Percentiles rank a stretch among this genome's conserved stretches.
Evolutionary conservation across 2,329 filamentous ascomycete genomes (phyloP).

Genomic region (Pseudonectria buxi): DNA sequence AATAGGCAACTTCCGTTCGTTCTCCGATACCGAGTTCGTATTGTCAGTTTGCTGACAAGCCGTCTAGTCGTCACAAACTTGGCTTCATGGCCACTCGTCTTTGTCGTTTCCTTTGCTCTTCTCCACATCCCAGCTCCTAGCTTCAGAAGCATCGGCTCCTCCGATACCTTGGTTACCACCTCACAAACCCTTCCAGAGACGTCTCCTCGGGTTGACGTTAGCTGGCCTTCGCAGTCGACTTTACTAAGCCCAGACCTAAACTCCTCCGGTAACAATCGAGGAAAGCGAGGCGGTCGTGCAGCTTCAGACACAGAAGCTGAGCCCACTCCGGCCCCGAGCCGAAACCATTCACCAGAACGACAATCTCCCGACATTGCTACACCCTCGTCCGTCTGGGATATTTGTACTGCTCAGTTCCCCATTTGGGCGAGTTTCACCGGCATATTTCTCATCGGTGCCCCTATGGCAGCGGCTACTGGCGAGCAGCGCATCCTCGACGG

Average conservation of each 20-base stretch:
- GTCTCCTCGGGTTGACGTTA: conserved; percentile 8
- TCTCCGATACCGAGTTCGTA: too few relatives aligned
- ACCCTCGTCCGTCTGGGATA: conserved; percentile 5
- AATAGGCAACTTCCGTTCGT: conserved; percentile 38
- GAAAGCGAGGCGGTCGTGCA: conserved; percentile 3
- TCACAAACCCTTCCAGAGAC: conserved; percentile 1
- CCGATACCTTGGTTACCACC: too few relatives aligned
- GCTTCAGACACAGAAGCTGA: conserved; percentile 2
- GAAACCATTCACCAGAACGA: conserved; percentile 6
- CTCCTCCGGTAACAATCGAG: not conserved
- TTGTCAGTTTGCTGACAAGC: not conserved
- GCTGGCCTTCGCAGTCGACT: conserved; percentile 16
- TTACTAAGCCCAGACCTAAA: conserved; percentile 5
- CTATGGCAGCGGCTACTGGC: conserved; percentile 27
- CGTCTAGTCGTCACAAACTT: conserved; percentile 28
- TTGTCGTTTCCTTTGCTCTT: conserved; percentile 17
- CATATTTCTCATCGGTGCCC: conserved; percentile 34
- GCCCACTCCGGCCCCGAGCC: conserved; percentile 1
- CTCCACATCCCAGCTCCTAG: conserved; percentile 6
- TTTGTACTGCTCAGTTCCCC: conserved; percentile 21
- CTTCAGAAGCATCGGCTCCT: not conserved
- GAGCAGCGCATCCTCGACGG: conserved; percentile 39
- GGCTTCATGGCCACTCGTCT: conserved; percentile 29
- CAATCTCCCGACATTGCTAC: not conserved
- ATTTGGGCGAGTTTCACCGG: conserved; percentile 22